Percentiles rank a stretch among this genome's conserved stretches.
phyloP scores from a whole-genome alignment of 176 grass and related monocot genomes.

The Metroxylon sagu region DNA sequence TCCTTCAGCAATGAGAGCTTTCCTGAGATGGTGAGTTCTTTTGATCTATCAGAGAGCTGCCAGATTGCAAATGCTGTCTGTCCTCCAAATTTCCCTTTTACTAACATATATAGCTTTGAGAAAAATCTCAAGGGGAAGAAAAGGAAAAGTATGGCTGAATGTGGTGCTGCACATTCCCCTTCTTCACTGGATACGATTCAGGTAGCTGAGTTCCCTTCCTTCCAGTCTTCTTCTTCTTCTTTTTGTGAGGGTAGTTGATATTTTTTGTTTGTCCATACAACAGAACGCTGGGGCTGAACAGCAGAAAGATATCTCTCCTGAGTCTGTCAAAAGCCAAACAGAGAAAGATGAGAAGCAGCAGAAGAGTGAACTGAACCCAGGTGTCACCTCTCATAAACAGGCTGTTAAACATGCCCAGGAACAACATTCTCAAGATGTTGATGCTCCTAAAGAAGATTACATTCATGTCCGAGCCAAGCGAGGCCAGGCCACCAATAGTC shows the following conservation, averaged over 20 bases:
- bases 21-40: slow-evolving; percentile 1
- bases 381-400: not conserved
- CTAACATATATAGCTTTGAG: not conserved
- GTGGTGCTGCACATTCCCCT: not conserved
- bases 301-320: not conserved
- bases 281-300: not conserved
- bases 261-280: not conserved
- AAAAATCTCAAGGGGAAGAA: not conserved
- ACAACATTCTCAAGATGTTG: no score
- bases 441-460: no score
- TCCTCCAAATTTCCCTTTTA: not conserved
- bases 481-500: not conserved
- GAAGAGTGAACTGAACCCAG: not conserved
- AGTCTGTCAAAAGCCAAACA: not conserved
- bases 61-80: not conserved
- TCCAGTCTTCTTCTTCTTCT: not conserved
- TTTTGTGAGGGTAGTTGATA: not conserved
- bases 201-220: not conserved
- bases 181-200: not conserved
- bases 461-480: not conserved
- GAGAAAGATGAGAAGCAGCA: not conserved
- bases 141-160: not conserved
- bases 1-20: not conserved
- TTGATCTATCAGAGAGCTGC: not conserved
- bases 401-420: not conserved